Evolutionary conservation across 257 asterid genomes (phyloP), one percentile per base, ranked within the genome.

Genomic region (Plantago elongata): DNA sequence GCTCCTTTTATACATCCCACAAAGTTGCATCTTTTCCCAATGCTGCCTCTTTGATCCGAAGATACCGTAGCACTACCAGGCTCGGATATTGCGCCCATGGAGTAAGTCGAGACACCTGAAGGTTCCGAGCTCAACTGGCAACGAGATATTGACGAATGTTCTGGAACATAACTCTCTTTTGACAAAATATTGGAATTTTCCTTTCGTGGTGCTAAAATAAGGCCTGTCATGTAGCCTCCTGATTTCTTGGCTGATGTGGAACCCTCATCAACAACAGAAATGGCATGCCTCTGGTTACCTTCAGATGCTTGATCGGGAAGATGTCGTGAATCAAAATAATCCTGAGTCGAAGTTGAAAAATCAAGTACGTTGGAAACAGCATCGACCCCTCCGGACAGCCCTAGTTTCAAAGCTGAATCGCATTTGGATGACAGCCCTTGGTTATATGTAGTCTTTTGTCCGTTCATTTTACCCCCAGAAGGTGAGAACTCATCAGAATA

Each of bases 171-270:
- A 62, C 67, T 60, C 2, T 54, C 49, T 7, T 54, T 68, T 63
- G 62, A 54, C 46, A 58, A 45, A 44, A 56, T 52, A 47, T 74
- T 69, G 14, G 58, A 42, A 34, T 51, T 66, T 15, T 74, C 84
- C 61, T 57, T 64, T 66, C 87, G 79, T 44, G 99, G 95, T 5
- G 90, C 89, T 57, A 86, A 61, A 69, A 84, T 78, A 51, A 92
- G 94, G 3, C 79, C 75, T 7, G 89, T 79, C 83, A 92, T 86
- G 68, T 84, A 92, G 52, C 97, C 99, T 37, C 95, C 96, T 0
- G 97, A 86, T 79, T 78, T 84, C 87, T 83, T 92, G 58, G 94
- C 99, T 11, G 99, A 84, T 11, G 99, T 89, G 38, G 99, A 92
- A 61, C 99, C 99, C 83, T 89, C 99, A 27, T 92, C 99, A 30